These are phyloP conservation scores for Hirsutella thompsonii DNA, from an alignment of 2,329 filamentous ascomycete species.

Conservation along the genomic window DNA sequence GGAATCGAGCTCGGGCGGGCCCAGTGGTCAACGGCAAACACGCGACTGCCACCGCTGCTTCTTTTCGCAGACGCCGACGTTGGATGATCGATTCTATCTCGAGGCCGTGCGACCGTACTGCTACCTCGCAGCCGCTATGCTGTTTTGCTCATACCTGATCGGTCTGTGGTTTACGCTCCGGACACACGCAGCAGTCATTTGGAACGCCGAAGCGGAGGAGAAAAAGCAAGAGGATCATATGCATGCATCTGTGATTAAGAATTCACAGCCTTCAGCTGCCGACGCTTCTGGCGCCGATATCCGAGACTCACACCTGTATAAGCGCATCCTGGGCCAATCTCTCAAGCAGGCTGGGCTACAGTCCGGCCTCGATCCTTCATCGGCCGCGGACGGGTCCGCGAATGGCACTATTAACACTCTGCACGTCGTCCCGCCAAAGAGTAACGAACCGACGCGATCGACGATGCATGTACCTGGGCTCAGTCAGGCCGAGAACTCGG, in stretches of 20 bases:
- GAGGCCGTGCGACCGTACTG: constrained; percentile 89
- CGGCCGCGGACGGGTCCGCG: constrained; percentile 16
- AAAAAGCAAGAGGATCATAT: constrained; percentile 50
- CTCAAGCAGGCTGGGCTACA: constrained; percentile 67
- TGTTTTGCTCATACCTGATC: constrained; percentile 89
- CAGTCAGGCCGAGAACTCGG: constrained; percentile 69
- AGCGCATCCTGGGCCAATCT: constrained; percentile 83
- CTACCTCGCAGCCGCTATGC: constrained; percentile 69
- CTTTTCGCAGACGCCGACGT: constrained; percentile 75
- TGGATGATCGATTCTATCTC: constrained; percentile 79
- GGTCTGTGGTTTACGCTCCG: constrained; percentile 91
- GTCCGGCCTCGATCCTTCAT: constrained; percentile 23
- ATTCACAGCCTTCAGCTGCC: constrained; percentile 24
- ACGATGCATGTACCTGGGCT: constrained; percentile 52
- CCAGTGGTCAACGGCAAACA: constrained; percentile 21
- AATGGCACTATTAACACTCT: constrained; percentile 40
- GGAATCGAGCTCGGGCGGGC: constrained; percentile 24
- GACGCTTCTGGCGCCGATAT: constrained; percentile 53
- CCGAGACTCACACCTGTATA: constrained; percentile 80
- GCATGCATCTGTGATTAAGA: constrained; percentile 17
- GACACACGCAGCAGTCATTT: constrained; percentile 93
- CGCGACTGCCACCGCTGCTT: constrained; percentile 86
- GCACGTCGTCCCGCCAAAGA: constrained; percentile 68
- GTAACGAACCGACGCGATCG: constrained; percentile 28
- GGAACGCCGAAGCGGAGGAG: constrained; percentile 75